These are phyloP conservation scores for Komagataella ulmi DNA, from an alignment of 805 yeast species.

Conservation along the genomic window DNA sequence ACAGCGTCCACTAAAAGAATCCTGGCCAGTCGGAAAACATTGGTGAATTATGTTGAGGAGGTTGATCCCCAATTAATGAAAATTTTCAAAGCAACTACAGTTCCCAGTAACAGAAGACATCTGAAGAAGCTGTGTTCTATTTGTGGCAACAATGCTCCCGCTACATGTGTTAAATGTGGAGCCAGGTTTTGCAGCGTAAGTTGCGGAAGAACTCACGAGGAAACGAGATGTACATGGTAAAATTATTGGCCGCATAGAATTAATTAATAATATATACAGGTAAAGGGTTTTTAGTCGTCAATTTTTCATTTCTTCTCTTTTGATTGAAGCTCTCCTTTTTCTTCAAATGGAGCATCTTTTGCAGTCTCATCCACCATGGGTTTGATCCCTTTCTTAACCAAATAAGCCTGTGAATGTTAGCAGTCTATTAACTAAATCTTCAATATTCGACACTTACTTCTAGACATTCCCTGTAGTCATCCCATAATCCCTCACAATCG, in stretches of 20 bases:
- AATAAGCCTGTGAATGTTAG: conserved; percentile 18
- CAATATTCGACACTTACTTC: conserved; percentile 29
- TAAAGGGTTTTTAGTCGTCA: background rate
- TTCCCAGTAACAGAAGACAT: conserved; percentile 17
- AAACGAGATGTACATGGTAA: conserved; percentile 26
- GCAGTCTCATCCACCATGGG: conserved; percentile 82
- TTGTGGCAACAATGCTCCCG: conserved; percentile 29
- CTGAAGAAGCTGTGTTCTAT: conserved; percentile 29
- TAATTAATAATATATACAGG: background rate
- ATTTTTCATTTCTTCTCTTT: conserved; percentile 1
- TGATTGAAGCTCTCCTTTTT: conserved; percentile 35
- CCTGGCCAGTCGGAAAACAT: conserved; percentile 24
- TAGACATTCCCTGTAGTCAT: conserved; percentile 78
- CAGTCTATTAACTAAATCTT: background rate
- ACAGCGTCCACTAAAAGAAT: conserved; percentile 23
- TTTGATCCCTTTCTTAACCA: conserved; percentile 64
- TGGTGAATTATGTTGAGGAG: conserved; percentile 28
- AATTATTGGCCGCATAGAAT: background rate
- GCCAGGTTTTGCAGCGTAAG: conserved; percentile 26
- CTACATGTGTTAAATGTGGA: conserved; percentile 26
- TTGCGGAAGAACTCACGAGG: conserved; percentile 26
- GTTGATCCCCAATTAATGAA: conserved; percentile 21
- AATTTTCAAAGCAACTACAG: conserved; percentile 16
- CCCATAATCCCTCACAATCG: conserved; percentile 88
- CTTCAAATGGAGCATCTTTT: conserved; percentile 78